phyloP scores from a whole-genome alignment of 306 rosid species.

The Vigna unguiculata region DNA sequence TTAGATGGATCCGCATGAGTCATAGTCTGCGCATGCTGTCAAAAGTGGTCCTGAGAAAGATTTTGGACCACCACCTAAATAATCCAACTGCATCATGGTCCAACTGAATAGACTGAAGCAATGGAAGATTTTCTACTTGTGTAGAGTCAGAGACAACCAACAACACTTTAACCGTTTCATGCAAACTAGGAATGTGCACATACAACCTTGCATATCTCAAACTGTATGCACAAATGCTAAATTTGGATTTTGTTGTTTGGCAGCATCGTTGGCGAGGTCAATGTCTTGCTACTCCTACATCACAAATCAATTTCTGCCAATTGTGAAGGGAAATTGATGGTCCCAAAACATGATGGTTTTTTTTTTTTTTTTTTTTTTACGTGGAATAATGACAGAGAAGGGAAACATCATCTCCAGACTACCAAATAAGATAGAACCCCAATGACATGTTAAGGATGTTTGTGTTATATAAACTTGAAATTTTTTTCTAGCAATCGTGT shows the following conservation, averaged over 20 bases:
- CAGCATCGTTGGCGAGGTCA: slow-evolving; percentile 40
- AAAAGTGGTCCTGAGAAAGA: slow-evolving; percentile 50
- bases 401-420: background rate
- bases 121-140: slow-evolving; percentile 33
- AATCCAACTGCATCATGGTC: slow-evolving; percentile 46
- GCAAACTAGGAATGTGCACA: slow-evolving; percentile 18
- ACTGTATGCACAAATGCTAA: background rate
- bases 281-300: slow-evolving; percentile 35
- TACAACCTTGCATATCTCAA: background rate
- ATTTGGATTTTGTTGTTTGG: slow-evolving; percentile 44
- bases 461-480: no score
- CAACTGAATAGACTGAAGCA: slow-evolving; percentile 42
- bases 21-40: slow-evolving; percentile 46
- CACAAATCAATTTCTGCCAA: slow-evolving; percentile 43
- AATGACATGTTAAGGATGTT: no score
- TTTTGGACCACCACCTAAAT: slow-evolving; percentile 48
- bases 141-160: slow-evolving; percentile 1
- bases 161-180: slow-evolving; percentile 20
- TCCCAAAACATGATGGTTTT: slow-evolving; percentile 58
- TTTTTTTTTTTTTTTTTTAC: no score
- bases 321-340: slow-evolving; percentile 50
- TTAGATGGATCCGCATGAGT: slow-evolving; percentile 31
- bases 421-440: background rate
- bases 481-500: no score
- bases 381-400: no score